phyloP scores from a whole-genome alignment of 2,329 filamentous ascomycete genomes.

The Scedosporium boydii region DNA sequence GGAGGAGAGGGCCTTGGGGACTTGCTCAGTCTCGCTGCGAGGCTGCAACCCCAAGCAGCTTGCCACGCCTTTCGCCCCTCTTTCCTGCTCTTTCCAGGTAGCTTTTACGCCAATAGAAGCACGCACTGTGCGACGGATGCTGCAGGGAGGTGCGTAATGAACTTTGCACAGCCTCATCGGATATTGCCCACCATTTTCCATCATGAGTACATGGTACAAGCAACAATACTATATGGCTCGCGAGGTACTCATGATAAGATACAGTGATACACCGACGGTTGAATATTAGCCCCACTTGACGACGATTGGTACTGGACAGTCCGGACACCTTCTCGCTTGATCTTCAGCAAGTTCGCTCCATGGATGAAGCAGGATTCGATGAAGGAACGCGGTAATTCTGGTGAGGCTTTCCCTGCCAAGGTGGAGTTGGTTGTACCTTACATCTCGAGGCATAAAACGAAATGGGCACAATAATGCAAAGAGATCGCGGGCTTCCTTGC shows the following conservation, averaged over 20 bases:
- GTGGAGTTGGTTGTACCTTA: not conserved
- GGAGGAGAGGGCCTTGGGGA: not conserved
- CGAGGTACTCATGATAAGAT: not conserved
- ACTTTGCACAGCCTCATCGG: conserved; percentile 1
- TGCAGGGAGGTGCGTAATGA: conserved; percentile 1
- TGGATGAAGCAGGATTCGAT: not conserved
- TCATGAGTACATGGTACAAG: not conserved
- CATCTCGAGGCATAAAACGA: not conserved
- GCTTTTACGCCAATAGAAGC: not conserved
- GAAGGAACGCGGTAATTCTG: not conserved
- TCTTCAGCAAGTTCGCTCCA: not conserved
- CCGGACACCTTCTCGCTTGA: not conserved
- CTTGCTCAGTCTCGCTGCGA: conserved; percentile 1
- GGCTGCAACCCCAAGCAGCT: conserved; percentile 4
- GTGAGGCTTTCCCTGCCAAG: not conserved
- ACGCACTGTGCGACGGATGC: not conserved
- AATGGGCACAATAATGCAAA: too few relatives aligned
- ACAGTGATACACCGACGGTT: not conserved
- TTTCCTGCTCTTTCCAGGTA: not conserved
- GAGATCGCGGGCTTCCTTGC: too few relatives aligned
- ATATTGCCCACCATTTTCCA: not conserved
- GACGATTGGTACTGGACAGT: not conserved
- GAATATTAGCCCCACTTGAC: not conserved
- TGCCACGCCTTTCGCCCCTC: not conserved
- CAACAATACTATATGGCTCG: not conserved